Percentiles rank a stretch among this genome's conserved stretches.
These are phyloP conservation scores for Russula sp. DNA, from an alignment of 768 basidiomycete genomes.

Conservation along the genomic window DNA sequence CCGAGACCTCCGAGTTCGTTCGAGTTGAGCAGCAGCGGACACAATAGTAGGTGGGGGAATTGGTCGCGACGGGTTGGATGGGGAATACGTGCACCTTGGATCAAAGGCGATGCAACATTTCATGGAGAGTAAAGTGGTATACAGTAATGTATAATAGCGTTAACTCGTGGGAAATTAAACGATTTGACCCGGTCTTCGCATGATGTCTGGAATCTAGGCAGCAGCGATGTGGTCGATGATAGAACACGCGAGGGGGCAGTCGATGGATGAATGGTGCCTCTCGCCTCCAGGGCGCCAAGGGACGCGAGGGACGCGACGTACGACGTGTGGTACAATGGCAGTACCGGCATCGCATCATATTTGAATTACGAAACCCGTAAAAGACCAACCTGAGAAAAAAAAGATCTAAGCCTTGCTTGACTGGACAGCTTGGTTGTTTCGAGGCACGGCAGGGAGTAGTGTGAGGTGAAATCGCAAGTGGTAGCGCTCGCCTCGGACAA, in stretches of 20 bases:
- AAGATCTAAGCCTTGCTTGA: neutral
- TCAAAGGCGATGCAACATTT: neutral
- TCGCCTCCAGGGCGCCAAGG: neutral
- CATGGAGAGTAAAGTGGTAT: neutral
- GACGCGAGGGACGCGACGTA: neutral
- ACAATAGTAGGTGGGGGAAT: neutral
- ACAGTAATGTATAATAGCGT: neutral
- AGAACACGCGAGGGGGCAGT: neutral
- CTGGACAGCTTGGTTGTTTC: too few relatives aligned
- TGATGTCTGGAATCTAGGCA: neutral
- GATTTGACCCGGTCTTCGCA: neutral
- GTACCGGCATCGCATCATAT: neutral
- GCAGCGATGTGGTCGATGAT: neutral
- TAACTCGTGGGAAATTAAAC: neutral
- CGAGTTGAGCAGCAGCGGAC: neutral
- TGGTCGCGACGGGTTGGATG: neutral
- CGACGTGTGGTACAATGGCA: neutral
- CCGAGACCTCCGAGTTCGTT: neutral
- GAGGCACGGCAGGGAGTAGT: too few relatives aligned
- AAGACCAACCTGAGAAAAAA: neutral
- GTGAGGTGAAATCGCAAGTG: slow-evolving; percentile 4
- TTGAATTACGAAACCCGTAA: neutral
- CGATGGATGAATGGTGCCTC: neutral
- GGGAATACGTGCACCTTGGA: neutral
- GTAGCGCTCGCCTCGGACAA: neutral